phyloP scores from a whole-genome alignment of 306 rosid species.

The Leucaena leucocephala region DNA sequence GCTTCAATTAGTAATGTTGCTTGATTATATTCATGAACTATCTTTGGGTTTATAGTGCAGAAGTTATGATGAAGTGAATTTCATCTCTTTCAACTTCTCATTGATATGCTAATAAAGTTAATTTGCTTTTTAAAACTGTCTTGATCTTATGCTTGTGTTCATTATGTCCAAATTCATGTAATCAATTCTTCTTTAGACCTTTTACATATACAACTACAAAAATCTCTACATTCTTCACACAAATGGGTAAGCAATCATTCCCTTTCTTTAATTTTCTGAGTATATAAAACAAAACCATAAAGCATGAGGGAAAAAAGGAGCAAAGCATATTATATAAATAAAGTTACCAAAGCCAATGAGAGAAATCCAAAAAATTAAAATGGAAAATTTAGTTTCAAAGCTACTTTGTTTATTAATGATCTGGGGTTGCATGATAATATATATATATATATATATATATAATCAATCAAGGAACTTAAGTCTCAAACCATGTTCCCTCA shows the following conservation, averaged over 20 bases:
- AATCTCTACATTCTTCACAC: conserved; percentile 26
- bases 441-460: not conserved
- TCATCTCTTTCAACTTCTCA: conserved; percentile 34
- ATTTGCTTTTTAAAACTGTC: not conserved
- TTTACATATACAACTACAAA: conserved; percentile 23
- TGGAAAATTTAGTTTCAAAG: not conserved
- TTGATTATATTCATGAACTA: not conserved
- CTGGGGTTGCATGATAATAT: not conserved
- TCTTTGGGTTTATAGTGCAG: not conserved
- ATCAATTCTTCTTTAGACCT: conserved; percentile 30
- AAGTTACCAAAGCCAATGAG: conserved; percentile 30
- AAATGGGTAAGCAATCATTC: conserved; percentile 40
- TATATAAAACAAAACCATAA: conserved; percentile 33
- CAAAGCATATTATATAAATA: conserved; percentile 12
- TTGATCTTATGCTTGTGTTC: conserved; percentile 9
- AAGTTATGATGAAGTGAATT: conserved; percentile 29
- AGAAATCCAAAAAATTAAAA: not conserved
- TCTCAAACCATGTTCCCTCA: conserved; percentile 35
- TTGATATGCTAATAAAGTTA: conserved; percentile 18
- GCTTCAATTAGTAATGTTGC: not conserved
- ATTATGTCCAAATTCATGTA: conserved; percentile 30
- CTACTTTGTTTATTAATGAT: conserved; percentile 21
- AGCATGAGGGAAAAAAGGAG: conserved; percentile 6
- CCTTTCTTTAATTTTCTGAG: conserved; percentile 35
- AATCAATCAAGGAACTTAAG: conserved; percentile 18